Base-by-base conservation (phyloP, 2,329 filamentous ascomycete species). In the Furcasterigmium sp. region DNA sequence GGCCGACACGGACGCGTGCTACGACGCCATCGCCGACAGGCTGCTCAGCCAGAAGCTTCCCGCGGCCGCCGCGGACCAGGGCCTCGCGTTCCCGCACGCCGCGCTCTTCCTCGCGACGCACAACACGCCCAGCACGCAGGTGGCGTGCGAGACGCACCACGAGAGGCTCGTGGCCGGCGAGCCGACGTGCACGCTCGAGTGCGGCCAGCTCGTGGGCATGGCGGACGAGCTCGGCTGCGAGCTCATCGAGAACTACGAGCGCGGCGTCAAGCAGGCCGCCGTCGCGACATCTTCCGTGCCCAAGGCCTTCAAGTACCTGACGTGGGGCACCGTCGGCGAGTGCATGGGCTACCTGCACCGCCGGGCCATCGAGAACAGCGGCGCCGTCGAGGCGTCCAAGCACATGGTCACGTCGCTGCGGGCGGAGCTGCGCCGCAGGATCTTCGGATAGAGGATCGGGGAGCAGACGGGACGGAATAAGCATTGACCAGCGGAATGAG, bases 181-280 rank as follows among this genome's bases (percentile, higher is more conserved):
- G 5, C 58, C 58, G 3, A 64, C 62, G 4, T 58, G 62, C 2
- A 50, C 55, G 1, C 61, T 77, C 5, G 63, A 53, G 30, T 80
- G 73, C 47, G 75, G 71, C 3, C 76, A 79, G 56, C 62, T 80
- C 0, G 70, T 75, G 40, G 76, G 76, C 20, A 80, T 80, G 76
- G 72, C 75, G 3, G 76, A 80, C 44, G 72, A 77, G 48, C 69
- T 80, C 29, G 73, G 67, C 41, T 74, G 74, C 52, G 59, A 63
- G 5, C 60, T 79, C 0, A 60, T 79, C 9, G 63, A 69, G 29
- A 45, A 40, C 56, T 20, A 64, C 63, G 47, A 47, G 52, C 9
- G 53, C 52, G 2, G 47, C 46, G 14, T 46, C 44, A 34, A 39
- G 46, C 10, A 47, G 48, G 1, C 60, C 61, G 0, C 38, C 13